phyloP scores from a whole-genome alignment of 805 yeast genomes.

The Jamesozyma lodderae region DNA sequence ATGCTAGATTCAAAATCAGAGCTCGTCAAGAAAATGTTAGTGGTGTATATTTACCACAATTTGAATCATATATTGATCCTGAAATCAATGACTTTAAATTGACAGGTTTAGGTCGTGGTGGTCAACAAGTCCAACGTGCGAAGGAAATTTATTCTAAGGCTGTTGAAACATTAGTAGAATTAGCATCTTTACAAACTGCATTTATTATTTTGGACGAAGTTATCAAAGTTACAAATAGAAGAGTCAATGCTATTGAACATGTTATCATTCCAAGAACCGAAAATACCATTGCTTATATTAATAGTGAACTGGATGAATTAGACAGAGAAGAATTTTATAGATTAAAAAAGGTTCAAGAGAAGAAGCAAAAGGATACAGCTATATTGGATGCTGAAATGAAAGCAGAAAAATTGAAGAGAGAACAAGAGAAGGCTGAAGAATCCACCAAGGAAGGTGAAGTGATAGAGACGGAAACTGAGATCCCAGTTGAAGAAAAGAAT shows the following conservation, averaged over 20 bases:
- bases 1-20: constrained; percentile 74
- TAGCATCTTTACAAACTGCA: constrained; percentile 94
- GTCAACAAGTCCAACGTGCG: constrained; percentile 94
- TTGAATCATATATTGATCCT: constrained; percentile 76
- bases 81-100: constrained; percentile 86
- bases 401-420: constrained; percentile 15
- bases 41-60: constrained; percentile 90
- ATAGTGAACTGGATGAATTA: constrained; percentile 91
- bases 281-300: constrained; percentile 84
- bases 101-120: constrained; percentile 97
- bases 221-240: constrained; percentile 92
- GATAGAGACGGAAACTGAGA: constrained; percentile 8
- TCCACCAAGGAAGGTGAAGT: no score
- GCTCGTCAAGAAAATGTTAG: constrained; percentile 94
- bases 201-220: constrained; percentile 95
- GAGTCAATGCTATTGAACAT: constrained; percentile 98
- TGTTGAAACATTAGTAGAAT: constrained; percentile 92
- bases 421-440: constrained; percentile 20
- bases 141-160: constrained; percentile 88
- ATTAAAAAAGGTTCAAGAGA: constrained; percentile 90
- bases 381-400: constrained; percentile 47
- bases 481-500: constrained; percentile 12
- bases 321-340: constrained; percentile 98
- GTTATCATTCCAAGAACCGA: constrained; percentile 97
- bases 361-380: constrained; percentile 76